These are phyloP conservation scores for Hyaloscypha finlandica DNA, from an alignment of 495 filamentous ascomycete genomes.

Conservation along the genomic window DNA sequence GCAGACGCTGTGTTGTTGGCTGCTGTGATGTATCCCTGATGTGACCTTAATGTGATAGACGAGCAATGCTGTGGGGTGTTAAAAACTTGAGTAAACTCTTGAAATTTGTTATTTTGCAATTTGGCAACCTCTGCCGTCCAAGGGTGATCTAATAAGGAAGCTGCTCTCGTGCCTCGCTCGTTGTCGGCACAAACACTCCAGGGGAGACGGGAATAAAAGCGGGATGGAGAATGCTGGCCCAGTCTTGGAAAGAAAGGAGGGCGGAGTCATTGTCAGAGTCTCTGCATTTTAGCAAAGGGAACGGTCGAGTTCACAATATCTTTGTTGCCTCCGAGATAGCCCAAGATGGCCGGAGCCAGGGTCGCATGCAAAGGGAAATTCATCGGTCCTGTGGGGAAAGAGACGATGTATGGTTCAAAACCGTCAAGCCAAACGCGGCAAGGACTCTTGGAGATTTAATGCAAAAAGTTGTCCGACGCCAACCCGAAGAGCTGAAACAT, in stretches of 20 bases:
- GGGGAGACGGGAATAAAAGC: too few species aligned
- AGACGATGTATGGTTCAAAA: not conserved
- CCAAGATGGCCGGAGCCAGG: not conserved
- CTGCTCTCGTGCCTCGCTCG: not conserved
- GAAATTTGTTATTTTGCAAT: not conserved
- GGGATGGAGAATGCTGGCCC: not conserved
- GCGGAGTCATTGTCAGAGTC: not conserved
- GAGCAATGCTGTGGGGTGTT: not conserved
- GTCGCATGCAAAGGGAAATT: not conserved
- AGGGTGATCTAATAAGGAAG: not conserved
- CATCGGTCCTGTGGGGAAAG: not conserved
- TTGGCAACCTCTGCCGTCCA: not conserved
- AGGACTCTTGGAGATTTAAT: not conserved
- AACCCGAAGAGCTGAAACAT: not conserved
- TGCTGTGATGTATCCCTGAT: too few species aligned
- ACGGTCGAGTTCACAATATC: not conserved
- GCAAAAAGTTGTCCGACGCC: not conserved
- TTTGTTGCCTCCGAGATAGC: not conserved
- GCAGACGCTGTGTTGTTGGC: not conserved
- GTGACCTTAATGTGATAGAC: not conserved
- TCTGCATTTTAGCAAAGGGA: not conserved
- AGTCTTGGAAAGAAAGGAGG: not conserved
- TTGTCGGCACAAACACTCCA: too few species aligned
- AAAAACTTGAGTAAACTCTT: not conserved
- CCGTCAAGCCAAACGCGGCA: not conserved